Evolutionary conservation across 2,329 filamentous ascomycete genomes (phyloP), one percentile per base, ranked within the genome.

Genomic region (Sarocladiaceae sp.): DNA sequence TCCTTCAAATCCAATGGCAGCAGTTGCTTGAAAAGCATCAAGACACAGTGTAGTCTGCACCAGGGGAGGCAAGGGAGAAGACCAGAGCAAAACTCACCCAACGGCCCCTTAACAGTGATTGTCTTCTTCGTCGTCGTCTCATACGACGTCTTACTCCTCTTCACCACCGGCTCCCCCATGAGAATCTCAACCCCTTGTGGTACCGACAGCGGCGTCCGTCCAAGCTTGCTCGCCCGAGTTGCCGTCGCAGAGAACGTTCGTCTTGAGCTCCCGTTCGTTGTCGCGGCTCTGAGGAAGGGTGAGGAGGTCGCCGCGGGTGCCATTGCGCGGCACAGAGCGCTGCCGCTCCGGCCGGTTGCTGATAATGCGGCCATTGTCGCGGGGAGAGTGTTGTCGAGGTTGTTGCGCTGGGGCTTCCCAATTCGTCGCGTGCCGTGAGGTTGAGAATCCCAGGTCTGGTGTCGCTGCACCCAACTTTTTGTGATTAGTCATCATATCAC

Each of bases 181-280:
- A 78, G 69, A 33, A 98, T 73, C 43, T 84, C 84, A 46, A 98
- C 93, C 50, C 88, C 86, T 0, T 86, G 83, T 1, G 91, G 91
- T 24, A 95, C 74, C 45, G 87, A 82, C 44, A 95, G 77, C 19
- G 86, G 78, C 48, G 85, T 85, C 55, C 81, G 77, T 55, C 93
- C 93, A 50, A 98, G 84, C 73, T 96, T 93, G 34, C 91, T 96
- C 47, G 73, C 67, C 54, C 74, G 73, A 59, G 67, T 65, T 44
- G 79, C 61, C 33, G 87, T 84, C 33, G 80, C 82, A 46, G 86
- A 90, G 71, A 96, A 96, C 13, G 47, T 44, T 47, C 50, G 57
- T 43, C 20, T 43, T 18, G 37, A 29, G 29, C 26, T 18, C n/a
- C 15, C 26, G 26, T 29, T 29, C n/a, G n/a, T n/a, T n/a, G n/a